Conservation (phyloP, 139 green algal genomes). For the Pseudopediastrum boryanum region DNA sequence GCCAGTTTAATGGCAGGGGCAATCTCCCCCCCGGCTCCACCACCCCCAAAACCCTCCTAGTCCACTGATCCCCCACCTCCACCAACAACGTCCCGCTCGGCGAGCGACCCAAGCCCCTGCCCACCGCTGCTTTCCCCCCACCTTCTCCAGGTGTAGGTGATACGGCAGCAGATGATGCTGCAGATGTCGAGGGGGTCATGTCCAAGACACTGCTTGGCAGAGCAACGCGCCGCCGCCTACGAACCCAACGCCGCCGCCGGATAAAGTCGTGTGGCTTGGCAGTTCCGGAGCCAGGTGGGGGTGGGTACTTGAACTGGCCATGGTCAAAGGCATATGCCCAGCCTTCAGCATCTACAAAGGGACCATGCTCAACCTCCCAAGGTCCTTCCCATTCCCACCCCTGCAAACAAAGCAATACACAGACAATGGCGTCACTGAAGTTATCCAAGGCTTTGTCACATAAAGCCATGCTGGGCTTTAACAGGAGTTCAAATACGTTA, state of each 20-base stretch:
- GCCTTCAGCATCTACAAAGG: constrained; percentile 65
- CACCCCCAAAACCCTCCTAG: constrained; percentile 64
- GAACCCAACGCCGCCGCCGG: constrained; percentile 26
- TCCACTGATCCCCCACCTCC: too few relatives aligned
- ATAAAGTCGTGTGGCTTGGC: constrained; percentile 29
- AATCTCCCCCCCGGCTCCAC: constrained; percentile 60
- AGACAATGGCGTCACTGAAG: too few relatives aligned
- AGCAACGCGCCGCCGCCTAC: constrained; percentile 20
- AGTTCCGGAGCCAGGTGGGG: constrained; percentile 22
- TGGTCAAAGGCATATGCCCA: constrained; percentile 70
- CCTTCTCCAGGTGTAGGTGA: too few relatives aligned
- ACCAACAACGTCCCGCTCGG: too few relatives aligned
- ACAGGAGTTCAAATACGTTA: too few relatives aligned
- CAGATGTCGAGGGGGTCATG: neutral
- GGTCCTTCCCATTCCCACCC: constrained; percentile 80
- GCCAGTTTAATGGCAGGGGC: constrained; percentile 74
- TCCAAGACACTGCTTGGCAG: constrained; percentile 34
- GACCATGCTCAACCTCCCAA: constrained; percentile 69
- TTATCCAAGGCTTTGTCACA: too few relatives aligned
- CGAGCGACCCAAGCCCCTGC: too few relatives aligned
- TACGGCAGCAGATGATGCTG: too few relatives aligned
- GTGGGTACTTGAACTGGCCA: constrained; percentile 31
- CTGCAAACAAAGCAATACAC: too few relatives aligned
- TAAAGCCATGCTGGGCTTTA: too few relatives aligned
- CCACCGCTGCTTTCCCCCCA: too few relatives aligned